Base-by-base conservation (phyloP, 306 rosid species). In the Arachis hypogaea region DNA sequence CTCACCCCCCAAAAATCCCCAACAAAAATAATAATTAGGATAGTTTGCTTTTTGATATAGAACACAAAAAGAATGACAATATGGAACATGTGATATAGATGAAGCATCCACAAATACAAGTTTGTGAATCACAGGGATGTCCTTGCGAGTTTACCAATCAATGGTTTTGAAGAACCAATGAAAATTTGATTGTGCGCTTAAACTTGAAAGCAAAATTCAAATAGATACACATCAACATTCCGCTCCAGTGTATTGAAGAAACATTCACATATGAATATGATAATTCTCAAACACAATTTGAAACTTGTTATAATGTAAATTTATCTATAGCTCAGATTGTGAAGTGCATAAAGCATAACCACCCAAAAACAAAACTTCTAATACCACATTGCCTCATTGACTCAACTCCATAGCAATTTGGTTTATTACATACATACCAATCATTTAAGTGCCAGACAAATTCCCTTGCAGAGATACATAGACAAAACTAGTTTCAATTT, bases 401-500 rank as follows among this genome's bases (percentile, higher is more conserved):
- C 7, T 11, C 41, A 2, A 29, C 14, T 16, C 9, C 45, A 57
- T n/a, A 2, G 36, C 10, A 3, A 3, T 45, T 33, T 33, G 38
- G 38, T 33, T 33, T 33, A 33, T 33, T 33, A 4, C 40, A 50
- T 55, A 71, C 42, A 63, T 14, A 29, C 22, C 58, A 30, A 57
- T 22, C 28, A 50, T 64, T 41, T 43, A 36, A 57, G 30, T 57
- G 59, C 9, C 2, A 28, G 36, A 29, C 14, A 18, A 41, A 5
- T 7, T 66, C 59, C 52, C 65, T 49, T 42, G 51, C 75, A 9
- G 46, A 43, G 51, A 14, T 41, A 52, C 50, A 51, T 7, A 58
- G 22, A 58, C 28, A 81, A 45, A 72, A 50, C 66, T 59, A 61
- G 51, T 81, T 65, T 55, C 9, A 36, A 69, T 36, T 43, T 59